phyloP scores from a whole-genome alignment of 805 yeast genomes.

The Saturnispora kantuleensis region DNA sequence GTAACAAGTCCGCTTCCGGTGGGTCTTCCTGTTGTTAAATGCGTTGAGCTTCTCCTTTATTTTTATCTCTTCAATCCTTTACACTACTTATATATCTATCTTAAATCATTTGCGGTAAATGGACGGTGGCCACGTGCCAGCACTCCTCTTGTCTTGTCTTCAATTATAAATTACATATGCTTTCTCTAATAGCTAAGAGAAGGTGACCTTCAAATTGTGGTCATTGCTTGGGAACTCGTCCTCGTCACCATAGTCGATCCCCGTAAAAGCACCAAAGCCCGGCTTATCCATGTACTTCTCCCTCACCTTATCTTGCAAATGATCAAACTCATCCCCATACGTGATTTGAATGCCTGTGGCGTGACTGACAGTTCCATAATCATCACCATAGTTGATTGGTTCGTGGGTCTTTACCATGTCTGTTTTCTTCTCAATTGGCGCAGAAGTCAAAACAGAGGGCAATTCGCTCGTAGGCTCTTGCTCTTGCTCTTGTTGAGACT shows the following conservation, averaged over 20 bases:
- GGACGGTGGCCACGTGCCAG: no score
- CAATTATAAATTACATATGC: neutral
- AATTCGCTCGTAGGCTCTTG: neutral
- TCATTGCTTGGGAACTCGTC: conserved; percentile 28
- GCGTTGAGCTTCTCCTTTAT: neutral
- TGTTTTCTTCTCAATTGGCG: neutral
- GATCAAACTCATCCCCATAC: conserved; percentile 18
- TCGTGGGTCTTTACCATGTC: neutral
- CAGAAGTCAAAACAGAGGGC: neutral
- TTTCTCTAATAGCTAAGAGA: neutral
- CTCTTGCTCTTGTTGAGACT: neutral
- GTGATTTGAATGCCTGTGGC: conserved; percentile 14
- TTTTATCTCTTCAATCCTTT: neutral
- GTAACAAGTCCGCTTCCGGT: conserved; percentile 10
- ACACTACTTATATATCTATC: conserved; percentile 1
- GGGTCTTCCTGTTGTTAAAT: conserved; percentile 22
- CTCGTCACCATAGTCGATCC: conserved; percentile 25
- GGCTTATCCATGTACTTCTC: conserved; percentile 8
- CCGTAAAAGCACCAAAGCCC: conserved; percentile 12
- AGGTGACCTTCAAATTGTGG: conserved; percentile 15
- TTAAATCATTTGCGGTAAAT: no score
- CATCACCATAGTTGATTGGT: conserved; percentile 15
- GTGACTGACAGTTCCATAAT: conserved; percentile 9
- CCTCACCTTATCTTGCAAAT: conserved; percentile 4
- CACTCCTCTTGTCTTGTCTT: no score